Evolutionary conservation across 106 monocot species (phyloP).

Genomic region (Dioscorea alata): DNA sequence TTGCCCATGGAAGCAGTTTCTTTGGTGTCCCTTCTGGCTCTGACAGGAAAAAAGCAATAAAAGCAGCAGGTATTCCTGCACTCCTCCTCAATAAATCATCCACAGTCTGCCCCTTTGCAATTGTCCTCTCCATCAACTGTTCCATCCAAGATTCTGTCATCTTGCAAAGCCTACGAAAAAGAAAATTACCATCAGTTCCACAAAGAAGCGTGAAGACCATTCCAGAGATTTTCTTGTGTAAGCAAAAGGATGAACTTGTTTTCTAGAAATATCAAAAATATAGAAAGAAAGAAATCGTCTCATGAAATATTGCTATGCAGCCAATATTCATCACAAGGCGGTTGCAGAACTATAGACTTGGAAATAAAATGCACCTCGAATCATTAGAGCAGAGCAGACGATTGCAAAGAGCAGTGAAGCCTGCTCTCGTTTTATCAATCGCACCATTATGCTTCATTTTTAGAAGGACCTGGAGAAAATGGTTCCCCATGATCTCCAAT

Average conservation of each 20-base stretch:
- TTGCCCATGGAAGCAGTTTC: conserved; percentile 73
- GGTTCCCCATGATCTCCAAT: conserved; percentile 75
- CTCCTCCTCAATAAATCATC: conserved; percentile 97
- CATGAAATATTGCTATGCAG: too few relatives aligned
- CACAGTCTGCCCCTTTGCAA: conserved; percentile 82
- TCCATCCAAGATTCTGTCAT: conserved; percentile 96
- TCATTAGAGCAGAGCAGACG: conserved; percentile 98
- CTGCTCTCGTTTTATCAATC: conserved; percentile 99
- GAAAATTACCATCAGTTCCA: not conserved
- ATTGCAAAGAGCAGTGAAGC: conserved; percentile 96
- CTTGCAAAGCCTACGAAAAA: conserved; percentile 44
- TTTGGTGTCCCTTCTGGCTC: conserved; percentile 97
- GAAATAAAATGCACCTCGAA: conserved; percentile 46
- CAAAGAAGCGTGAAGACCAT: too few relatives aligned
- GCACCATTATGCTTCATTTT: conserved; percentile 99
- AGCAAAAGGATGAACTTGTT: too few relatives aligned
- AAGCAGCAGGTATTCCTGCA: conserved; percentile 98
- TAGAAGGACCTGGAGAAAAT: conserved; percentile 97
- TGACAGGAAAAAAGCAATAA: conserved; percentile 87
- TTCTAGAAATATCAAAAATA: too few relatives aligned
- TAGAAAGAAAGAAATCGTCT: too few relatives aligned
- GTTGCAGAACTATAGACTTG: too few relatives aligned
- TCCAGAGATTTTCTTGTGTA: too few relatives aligned
- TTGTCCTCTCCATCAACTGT: conserved; percentile 74
- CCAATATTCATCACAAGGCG: too few relatives aligned